Evolutionary conservation across 2,329 filamentous ascomycete genomes (phyloP).

Genomic region (Aspergillus tubingensis): DNA sequence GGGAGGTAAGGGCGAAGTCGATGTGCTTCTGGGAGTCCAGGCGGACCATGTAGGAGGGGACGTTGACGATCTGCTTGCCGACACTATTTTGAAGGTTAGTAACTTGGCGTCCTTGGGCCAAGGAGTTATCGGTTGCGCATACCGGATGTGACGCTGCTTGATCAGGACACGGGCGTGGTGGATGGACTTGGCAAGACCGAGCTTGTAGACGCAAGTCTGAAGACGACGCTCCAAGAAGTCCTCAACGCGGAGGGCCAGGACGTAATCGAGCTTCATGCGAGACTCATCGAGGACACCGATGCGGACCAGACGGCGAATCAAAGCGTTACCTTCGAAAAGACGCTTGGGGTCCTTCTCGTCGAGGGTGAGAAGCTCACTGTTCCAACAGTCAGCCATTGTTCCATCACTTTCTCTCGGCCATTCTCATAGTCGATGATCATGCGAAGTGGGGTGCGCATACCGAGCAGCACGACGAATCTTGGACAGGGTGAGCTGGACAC

Average conservation of each 20-base stretch:
- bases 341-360: conserved; percentile 99
- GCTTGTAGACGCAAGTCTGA: conserved; percentile 99
- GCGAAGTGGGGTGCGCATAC: conserved; percentile 56
- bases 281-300: conserved; percentile 99
- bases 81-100: conserved; percentile 58
- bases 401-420: not conserved
- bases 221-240: conserved; percentile 99
- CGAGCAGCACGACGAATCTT: conserved; percentile 99
- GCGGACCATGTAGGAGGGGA: conserved; percentile 98
- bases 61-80: conserved; percentile 99
- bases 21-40: conserved; percentile 99
- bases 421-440: not conserved
- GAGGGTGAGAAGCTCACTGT: conserved; percentile 97
- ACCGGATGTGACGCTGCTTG: conserved; percentile 95
- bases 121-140: not conserved
- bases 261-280: conserved; percentile 99
- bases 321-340: conserved; percentile 99
- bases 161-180: conserved; percentile 99
- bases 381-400: conserved; percentile 10
- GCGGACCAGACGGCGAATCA: conserved; percentile 99
- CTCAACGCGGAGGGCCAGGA: conserved; percentile 97
- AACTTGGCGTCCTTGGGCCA: not conserved
- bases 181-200: conserved; percentile 99
- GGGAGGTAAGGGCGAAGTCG: conserved; percentile 96
- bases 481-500: conserved; percentile 98